Conservation (phyloP, 2,329 filamentous ascomycete genomes). For the Thermomyces lanuginosus region DNA sequence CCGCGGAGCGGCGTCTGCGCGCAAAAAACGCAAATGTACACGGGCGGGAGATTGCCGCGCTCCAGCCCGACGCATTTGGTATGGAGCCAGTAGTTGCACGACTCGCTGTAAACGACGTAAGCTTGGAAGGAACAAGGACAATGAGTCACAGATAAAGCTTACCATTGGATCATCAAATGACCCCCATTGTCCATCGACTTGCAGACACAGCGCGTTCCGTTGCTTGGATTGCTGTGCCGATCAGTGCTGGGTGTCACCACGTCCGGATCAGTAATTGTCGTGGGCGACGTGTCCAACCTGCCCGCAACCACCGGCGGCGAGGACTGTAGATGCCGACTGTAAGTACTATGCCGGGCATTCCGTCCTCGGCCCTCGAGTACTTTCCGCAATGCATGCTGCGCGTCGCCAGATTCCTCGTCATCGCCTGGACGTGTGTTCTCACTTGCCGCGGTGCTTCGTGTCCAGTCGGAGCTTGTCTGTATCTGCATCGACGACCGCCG, state of each 20-base stretch:
- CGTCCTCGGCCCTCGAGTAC: constrained; percentile 23
- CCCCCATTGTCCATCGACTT: constrained; percentile 37
- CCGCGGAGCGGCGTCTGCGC: constrained; percentile 27
- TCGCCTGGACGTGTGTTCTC: constrained; percentile 13
- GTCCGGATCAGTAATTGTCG: constrained; percentile 34
- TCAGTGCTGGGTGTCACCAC: constrained; percentile 38
- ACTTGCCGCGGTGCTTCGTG: constrained; percentile 14
- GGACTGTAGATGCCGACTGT: constrained; percentile 23
- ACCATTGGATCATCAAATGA: constrained; percentile 45
- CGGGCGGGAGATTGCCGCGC: constrained; percentile 28
- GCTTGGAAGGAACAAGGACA: background rate
- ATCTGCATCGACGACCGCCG: constrained; percentile 18
- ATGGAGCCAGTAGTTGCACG: constrained; percentile 48
- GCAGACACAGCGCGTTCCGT: constrained; percentile 43
- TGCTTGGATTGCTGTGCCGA: constrained; percentile 35
- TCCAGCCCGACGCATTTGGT: constrained; percentile 41
- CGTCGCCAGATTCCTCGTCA: constrained; percentile 22
- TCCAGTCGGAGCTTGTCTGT: constrained; percentile 16
- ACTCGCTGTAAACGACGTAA: constrained; percentile 29
- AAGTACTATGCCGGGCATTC: constrained; percentile 12
- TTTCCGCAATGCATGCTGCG: constrained; percentile 32
- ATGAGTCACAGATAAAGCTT: constrained; percentile 8
- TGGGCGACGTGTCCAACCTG: constrained; percentile 31
- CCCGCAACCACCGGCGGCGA: constrained; percentile 26
- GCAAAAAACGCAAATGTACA: constrained; percentile 38